A percentile compares a stretch with the other conserved stretches of the same genome.
Conservation (phyloP, 2,329 filamentous ascomycete species). For the Simplicillium aogashimaense region DNA sequence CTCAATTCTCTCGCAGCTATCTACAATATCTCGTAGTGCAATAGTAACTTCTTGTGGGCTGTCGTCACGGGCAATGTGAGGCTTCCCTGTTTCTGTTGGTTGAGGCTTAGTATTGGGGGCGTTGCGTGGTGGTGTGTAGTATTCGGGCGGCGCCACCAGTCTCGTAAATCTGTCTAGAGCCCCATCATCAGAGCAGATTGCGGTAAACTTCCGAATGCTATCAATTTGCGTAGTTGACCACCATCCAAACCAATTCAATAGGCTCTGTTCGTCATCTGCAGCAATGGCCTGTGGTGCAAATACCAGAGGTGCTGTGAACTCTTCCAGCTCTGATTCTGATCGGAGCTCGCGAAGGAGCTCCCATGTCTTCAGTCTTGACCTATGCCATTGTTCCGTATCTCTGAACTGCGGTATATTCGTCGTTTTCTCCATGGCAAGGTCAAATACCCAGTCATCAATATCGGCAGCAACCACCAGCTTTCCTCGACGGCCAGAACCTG, state of each 20-base stretch:
- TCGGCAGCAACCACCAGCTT: slow-evolving; percentile 19
- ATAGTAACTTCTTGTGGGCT: too few relatives aligned
- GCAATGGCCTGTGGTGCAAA: slow-evolving; percentile 39
- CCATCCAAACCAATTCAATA: slow-evolving; percentile 54
- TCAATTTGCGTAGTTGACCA: slow-evolving; percentile 43
- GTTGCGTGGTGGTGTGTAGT: background rate
- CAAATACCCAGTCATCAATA: slow-evolving; percentile 18
- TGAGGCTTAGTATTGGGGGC: too few relatives aligned
- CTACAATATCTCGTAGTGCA: too few relatives aligned
- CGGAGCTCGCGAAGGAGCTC: background rate
- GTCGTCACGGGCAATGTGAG: too few relatives aligned
- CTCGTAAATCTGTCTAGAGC: slow-evolving; percentile 12
- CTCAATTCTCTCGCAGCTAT: too few relatives aligned
- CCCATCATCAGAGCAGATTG: slow-evolving; percentile 36
- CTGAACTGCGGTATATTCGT: background rate
- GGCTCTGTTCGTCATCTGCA: slow-evolving; percentile 49
- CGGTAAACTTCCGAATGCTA: slow-evolving; percentile 41
- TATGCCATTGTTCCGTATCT: background rate
- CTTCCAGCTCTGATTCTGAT: background rate
- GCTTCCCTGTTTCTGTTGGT: too few relatives aligned
- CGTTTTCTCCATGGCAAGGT: slow-evolving; percentile 14
- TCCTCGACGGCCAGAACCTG: slow-evolving; percentile 6
- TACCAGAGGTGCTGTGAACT: slow-evolving; percentile 22
- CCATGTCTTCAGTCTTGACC: slow-evolving; percentile 1
- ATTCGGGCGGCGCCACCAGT: slow-evolving; percentile 10